phyloP scores from a whole-genome alignment of 306 rosid genomes.

The Cucurbita ficifolia region DNA sequence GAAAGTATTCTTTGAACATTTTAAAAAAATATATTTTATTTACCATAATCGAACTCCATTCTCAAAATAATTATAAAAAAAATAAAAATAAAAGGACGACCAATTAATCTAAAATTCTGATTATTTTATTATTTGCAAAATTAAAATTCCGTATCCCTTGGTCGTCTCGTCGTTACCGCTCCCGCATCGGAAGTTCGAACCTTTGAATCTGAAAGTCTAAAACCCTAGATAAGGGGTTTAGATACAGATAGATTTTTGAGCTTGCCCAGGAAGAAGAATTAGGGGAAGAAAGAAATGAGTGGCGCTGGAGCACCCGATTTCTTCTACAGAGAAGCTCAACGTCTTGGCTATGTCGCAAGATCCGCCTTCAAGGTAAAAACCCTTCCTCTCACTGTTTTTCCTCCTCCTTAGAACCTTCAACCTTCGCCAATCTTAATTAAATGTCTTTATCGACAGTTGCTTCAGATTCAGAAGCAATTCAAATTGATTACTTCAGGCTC shows the following conservation, averaged over 20 bases:
- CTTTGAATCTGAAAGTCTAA: not conserved
- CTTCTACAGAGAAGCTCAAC: slow-evolving; percentile 91
- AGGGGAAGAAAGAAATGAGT: slow-evolving; percentile 27
- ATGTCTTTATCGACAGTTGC: slow-evolving; percentile 20
- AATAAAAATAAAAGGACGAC: too few species aligned
- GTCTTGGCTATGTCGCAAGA: slow-evolving; percentile 89
- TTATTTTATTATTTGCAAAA: not conserved
- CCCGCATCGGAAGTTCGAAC: not conserved
- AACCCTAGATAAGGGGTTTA: not conserved
- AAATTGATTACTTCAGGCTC: slow-evolving; percentile 50
- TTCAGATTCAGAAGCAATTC: slow-evolving; percentile 75
- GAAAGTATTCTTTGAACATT: too few species aligned
- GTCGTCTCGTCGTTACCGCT: not conserved
- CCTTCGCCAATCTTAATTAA: not conserved
- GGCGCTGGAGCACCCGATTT: slow-evolving; percentile 70
- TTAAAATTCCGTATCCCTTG: not conserved
- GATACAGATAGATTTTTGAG: not conserved
- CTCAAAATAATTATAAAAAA: too few species aligned
- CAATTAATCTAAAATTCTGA: not conserved
- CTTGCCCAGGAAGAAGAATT: not conserved
- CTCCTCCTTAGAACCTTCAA: not conserved
- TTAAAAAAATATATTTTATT: too few species aligned
- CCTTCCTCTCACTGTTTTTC: not conserved
- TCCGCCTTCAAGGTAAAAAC: slow-evolving; percentile 60
- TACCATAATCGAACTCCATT: too few species aligned